Conservation (phyloP, 768 basidiomycete species). For the Termitomyces titanicus region DNA sequence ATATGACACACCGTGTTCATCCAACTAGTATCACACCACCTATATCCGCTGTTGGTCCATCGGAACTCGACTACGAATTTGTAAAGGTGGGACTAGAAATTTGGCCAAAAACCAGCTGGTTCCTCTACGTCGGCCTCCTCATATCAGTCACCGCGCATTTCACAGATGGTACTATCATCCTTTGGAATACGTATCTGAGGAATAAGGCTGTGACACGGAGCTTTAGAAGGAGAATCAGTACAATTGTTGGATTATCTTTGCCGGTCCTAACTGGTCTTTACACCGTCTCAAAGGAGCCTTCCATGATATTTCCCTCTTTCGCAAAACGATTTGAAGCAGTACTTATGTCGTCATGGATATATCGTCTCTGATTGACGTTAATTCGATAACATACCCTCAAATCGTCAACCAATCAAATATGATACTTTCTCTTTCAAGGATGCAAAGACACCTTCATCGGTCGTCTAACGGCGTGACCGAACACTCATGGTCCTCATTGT, state of each 20-base stretch:
- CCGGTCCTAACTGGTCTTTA: constrained; percentile 58
- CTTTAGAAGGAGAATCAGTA: constrained; percentile 21
- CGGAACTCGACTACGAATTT: constrained; percentile 81
- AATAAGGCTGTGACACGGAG: constrained; percentile 14
- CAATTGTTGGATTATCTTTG: constrained; percentile 33
- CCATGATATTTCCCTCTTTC: constrained; percentile 50
- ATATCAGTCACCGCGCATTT: constrained; percentile 54
- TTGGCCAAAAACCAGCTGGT: constrained; percentile 62
- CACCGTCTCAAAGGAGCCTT: constrained; percentile 51
- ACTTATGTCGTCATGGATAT: constrained; percentile 43
- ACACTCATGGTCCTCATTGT: constrained; percentile 65
- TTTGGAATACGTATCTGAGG: constrained; percentile 49
- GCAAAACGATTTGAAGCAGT: constrained; percentile 49
- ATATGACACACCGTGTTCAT: constrained; percentile 59
- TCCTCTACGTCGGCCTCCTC: constrained; percentile 62
- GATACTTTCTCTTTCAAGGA: neutral
- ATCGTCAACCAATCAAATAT: neutral
- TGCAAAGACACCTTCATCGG: neutral
- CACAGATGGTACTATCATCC: constrained; percentile 52
- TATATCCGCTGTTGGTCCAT: constrained; percentile 60
- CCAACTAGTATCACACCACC: constrained; percentile 45
- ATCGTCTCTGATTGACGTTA: constrained; percentile 31
- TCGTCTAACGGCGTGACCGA: constrained; percentile 33
- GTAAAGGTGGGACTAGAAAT: constrained; percentile 65
- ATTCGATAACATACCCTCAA: too few relatives aligned